Percentiles rank a stretch among this genome's conserved stretches.
Conservation (phyloP, 345 rosid species). For the Pelargonium nanum region DNA sequence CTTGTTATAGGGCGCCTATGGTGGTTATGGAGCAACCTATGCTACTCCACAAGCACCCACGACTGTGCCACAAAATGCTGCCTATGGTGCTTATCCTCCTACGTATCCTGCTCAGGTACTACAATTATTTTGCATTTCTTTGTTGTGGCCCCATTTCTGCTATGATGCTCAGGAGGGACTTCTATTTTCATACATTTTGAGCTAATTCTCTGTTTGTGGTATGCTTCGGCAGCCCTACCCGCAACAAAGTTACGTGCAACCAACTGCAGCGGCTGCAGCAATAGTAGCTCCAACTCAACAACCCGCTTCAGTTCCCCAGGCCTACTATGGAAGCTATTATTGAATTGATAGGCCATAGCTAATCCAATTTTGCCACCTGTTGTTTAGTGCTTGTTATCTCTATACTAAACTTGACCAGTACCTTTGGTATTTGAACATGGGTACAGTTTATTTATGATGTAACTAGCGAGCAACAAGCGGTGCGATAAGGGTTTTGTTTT, state of each 20-base stretch:
- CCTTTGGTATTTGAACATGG: background rate
- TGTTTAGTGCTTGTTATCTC: background rate
- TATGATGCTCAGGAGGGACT: background rate
- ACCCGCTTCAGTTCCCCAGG: constrained; percentile 47
- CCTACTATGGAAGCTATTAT: constrained; percentile 52
- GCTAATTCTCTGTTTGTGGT: constrained; percentile 11
- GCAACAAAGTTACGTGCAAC: constrained; percentile 57
- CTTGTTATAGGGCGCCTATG: constrained; percentile 56
- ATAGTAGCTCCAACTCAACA: constrained; percentile 41
- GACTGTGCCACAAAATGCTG: constrained; percentile 52
- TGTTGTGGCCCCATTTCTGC: background rate
- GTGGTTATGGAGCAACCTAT: constrained; percentile 59
- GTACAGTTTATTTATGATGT: background rate
- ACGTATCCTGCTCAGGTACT: constrained; percentile 74
- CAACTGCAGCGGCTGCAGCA: constrained; percentile 27
- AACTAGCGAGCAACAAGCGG: too few species aligned
- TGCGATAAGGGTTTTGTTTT: background rate
- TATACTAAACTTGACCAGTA: background rate
- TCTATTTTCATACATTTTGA: background rate
- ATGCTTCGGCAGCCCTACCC: constrained; percentile 27
- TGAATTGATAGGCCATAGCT: constrained; percentile 14
- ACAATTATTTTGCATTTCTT: background rate
- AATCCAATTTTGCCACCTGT: background rate
- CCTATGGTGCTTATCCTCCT: constrained; percentile 73
- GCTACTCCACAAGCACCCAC: constrained; percentile 57